Evolutionary conservation across 768 basidiomycete species (phyloP).

Genomic region (Phlebiopsis gigantea): DNA sequence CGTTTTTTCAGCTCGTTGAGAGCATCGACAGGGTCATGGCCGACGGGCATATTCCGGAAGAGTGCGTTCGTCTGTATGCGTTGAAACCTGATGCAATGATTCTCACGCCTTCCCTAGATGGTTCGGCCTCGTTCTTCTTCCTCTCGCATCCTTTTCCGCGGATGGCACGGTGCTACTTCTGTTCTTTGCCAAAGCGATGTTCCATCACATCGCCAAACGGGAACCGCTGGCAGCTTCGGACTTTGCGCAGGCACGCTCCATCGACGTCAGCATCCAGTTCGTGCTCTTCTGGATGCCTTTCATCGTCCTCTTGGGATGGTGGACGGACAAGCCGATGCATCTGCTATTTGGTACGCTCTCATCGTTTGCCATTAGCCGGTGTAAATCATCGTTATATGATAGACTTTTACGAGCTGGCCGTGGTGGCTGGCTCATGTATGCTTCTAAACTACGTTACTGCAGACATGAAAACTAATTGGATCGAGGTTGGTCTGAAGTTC

Average conservation of each 20-base stretch:
- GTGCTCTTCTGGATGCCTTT: constrained; percentile 77
- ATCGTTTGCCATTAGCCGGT: background rate
- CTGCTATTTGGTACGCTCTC: constrained; percentile 56
- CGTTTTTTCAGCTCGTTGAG: constrained; percentile 54
- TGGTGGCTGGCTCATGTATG: constrained; percentile 64
- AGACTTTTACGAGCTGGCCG: constrained; percentile 68
- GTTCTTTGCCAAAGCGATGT: constrained; percentile 45
- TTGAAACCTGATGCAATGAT: no score
- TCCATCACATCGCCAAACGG: constrained; percentile 35
- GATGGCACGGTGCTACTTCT: constrained; percentile 58
- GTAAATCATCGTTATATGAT: constrained; percentile 21
- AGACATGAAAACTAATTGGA: constrained; percentile 77
- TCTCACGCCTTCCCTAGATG: constrained; percentile 36
- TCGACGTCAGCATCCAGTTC: constrained; percentile 77
- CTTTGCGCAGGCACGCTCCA: constrained; percentile 61
- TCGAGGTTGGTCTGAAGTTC: constrained; percentile 36
- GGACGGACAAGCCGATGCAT: constrained; percentile 50
- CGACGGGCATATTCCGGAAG: constrained; percentile 37
- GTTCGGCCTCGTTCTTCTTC: constrained; percentile 71
- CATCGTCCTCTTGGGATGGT: constrained; percentile 68
- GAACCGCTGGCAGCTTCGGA: constrained; percentile 40
- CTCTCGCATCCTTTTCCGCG: constrained; percentile 67
- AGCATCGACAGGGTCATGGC: constrained; percentile 53
- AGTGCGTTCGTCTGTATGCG: constrained; percentile 33
- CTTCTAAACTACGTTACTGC: constrained; percentile 77